Percentiles rank a stretch among this genome's conserved stretches.
Conservation (phyloP, 2,329 filamentous ascomycete genomes). For the Aotearoamyces nothofagi region DNA sequence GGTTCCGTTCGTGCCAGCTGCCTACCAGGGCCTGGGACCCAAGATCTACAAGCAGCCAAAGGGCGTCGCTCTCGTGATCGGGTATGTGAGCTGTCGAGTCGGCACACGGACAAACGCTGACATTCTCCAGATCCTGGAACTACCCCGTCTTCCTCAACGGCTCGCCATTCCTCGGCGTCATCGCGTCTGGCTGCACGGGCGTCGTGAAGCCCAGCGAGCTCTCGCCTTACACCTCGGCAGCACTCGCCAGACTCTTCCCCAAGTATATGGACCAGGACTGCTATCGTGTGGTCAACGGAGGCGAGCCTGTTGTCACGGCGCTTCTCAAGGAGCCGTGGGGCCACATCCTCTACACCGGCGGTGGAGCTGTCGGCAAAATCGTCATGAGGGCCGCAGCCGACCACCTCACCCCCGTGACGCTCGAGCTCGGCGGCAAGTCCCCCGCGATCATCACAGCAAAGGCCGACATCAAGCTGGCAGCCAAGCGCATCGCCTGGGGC, state of each 20-base stretch:
- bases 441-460: conserved; percentile 26
- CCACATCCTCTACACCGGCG: conserved; percentile 31
- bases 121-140: conserved; percentile 24
- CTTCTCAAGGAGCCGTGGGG: conserved; percentile 24
- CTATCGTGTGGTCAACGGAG: conserved; percentile 21
- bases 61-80: conserved; percentile 28
- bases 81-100: conserved; percentile 3
- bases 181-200: conserved; percentile 25
- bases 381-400: conserved; percentile 26
- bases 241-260: conserved; percentile 24
- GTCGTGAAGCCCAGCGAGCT: conserved; percentile 30
- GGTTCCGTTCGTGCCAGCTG: not conserved
- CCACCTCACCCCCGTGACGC: conserved; percentile 26
- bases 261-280: conserved; percentile 26
- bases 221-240: conserved; percentile 18
- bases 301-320: conserved; percentile 17
- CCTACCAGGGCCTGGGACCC: not conserved
- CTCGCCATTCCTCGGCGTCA: conserved; percentile 25
- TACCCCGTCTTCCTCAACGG: conserved; percentile 25
- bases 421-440: conserved; percentile 30
- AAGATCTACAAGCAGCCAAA: conserved; percentile 25
- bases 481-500: conserved; percentile 25
- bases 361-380: conserved; percentile 21
- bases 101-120: not conserved
- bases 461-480: conserved; percentile 26